Evolutionary conservation across 75 land plant genomes (phyloP), one percentile per base, ranked within the genome.

Genomic region (Cryptomeria japonica): DNA sequence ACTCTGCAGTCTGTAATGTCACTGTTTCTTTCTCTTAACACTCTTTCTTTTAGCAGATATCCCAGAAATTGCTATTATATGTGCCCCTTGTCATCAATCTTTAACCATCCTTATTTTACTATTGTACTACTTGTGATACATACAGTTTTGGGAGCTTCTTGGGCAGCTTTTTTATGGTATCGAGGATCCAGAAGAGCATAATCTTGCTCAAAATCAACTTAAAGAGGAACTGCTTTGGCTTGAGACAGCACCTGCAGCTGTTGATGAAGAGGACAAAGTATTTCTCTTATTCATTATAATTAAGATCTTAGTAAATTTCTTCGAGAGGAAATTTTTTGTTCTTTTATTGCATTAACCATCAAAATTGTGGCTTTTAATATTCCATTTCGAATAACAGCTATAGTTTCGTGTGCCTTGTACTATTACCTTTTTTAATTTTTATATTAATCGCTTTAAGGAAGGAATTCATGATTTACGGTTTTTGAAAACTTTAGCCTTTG

Each of bases 101-200:
- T 0, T 19, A 28, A 28, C 11, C n/a, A 44, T n/a, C 14, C 15
- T 82, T 28, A 10, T 82, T 22, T 44, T 9, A 13, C 28, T 44
- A 25, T 42, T 39, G 46, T 87, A 19, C 39, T 73, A 34, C 44
- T 64, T 61, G 72, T 83, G 34, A 39, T 86, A n/a, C 49, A n/a
- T 34, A 9, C 89, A 89, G 90, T 89, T 87, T 89, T 82, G 88
- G 90, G 90, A 89, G 90, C 90, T 89, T 64, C 51, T 89, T 47
- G 90, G 88, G 32, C 90, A 89, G 47, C 86, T 89, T 18, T 84
- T 89, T 39, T 89, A 41, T 41, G 34, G 53, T 41, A 61, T 89
- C n/a, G 88, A 87, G 51, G 90, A 61, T 25, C 77, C 86, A 7
- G 90, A 89, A 18, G 90, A 89, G 72, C 39, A 61, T 83, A 89